Conservation (phyloP, 2,329 filamentous ascomycete species). For the Aureobasidium lini region DNA sequence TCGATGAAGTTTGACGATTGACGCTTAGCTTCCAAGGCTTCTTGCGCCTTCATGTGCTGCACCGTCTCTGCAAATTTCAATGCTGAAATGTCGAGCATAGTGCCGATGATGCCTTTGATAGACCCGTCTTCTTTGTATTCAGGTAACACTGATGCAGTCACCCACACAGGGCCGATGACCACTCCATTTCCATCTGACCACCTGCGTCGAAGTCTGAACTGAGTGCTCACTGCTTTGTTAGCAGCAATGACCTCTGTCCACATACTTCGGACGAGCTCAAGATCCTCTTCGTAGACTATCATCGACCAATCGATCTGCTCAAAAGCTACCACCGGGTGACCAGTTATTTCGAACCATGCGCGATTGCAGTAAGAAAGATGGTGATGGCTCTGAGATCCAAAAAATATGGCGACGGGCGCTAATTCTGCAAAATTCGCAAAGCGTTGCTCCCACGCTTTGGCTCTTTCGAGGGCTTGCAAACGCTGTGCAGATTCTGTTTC, state of each 20-base stretch:
- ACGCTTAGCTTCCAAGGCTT: slow-evolving; percentile 16
- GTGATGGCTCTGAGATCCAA: slow-evolving; percentile 15
- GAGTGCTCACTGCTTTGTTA: slow-evolving; percentile 34
- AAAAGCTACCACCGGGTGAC: slow-evolving; percentile 30
- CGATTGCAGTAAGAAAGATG: slow-evolving; percentile 32
- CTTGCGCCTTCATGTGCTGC: slow-evolving; percentile 30
- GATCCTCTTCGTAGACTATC: slow-evolving; percentile 32
- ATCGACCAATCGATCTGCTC: slow-evolving; percentile 38
- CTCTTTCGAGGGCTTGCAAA: slow-evolving; percentile 32
- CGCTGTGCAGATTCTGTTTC: slow-evolving; percentile 32
- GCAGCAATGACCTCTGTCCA: slow-evolving; percentile 34
- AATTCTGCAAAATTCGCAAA: slow-evolving; percentile 24
- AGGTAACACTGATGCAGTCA: slow-evolving; percentile 18
- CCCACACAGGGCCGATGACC: slow-evolving; percentile 15
- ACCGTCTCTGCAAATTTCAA: slow-evolving; percentile 38
- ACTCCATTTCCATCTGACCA: slow-evolving; percentile 20
- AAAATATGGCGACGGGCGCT: slow-evolving; percentile 29
- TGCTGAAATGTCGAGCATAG: slow-evolving; percentile 39
- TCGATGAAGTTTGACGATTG: slow-evolving; percentile 15
- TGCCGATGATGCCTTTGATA: slow-evolving; percentile 34
- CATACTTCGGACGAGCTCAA: slow-evolving; percentile 26
- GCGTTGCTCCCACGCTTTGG: slow-evolving; percentile 31
- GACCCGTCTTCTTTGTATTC: slow-evolving; percentile 26
- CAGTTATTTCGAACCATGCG: slow-evolving; percentile 43
- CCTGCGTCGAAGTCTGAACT: slow-evolving; percentile 30